Base-by-base conservation (phyloP, 352 stramenopile species). In the Hyaloperonospora arabidopsidis region DNA sequence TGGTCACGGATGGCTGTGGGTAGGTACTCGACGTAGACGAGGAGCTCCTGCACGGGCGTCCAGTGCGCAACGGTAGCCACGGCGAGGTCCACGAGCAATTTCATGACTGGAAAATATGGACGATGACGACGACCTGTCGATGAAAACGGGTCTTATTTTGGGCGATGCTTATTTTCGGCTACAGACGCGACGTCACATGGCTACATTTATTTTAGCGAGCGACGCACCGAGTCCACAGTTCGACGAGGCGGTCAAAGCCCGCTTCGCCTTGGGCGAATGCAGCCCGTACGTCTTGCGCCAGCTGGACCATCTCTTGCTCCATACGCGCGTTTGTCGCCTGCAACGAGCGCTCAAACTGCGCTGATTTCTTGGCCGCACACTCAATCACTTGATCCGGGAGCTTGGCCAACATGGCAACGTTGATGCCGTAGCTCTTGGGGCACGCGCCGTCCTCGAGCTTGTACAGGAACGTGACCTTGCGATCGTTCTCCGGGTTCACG, bases 401-500 rank as follows among this genome's bases (percentile, higher is more conserved):
- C 49, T 94, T 92, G 10, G 97, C 97, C 15, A 99, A 79, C 67
- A 97, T 91, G 8, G 97, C 97, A 8, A 99, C 97, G 68, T 99
- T 99, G 59, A 99, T 92, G 52, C 97, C 97, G 71, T 99, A 99
- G 53, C 86, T 98, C 70, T 98, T 98, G 15, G 96, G 96, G 59
- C 93, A 99, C 51, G 96, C 87, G 3, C 97, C 97, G 7, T 87
- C 72, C 14, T 91, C 87, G 11, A 99, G 74, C 64, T 97, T 98
- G 82, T 99, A 99, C 34, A 99, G 67, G 72, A 99, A 99, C 1
- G 96, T 98, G 22, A 99, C 97, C 57, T 96, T 96, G 44, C 89
- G 76, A 21, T 90, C 82, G 54, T 91, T 90, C 47, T 79, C 65
- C 5, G 80, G 75, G 49, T 92, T 81, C 14, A 91, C 76, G 28